Percentiles rank a stretch among this genome's conserved stretches.
Conservation (phyloP, 768 basidiomycete genomes). For the Tephrocybe sp. region DNA sequence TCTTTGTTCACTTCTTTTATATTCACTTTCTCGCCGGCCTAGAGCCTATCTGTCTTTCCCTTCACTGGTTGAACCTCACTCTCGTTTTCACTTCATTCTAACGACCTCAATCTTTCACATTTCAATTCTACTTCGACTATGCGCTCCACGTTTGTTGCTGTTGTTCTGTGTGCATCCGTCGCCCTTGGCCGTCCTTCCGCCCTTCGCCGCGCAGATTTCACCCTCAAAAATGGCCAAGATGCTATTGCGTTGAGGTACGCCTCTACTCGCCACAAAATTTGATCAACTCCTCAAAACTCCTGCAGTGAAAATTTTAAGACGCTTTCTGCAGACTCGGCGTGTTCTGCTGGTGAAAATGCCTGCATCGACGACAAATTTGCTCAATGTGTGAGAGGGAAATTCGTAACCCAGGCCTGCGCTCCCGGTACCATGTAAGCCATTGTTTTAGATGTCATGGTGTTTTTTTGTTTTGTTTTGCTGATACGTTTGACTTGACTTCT, state of each 20-base stretch:
- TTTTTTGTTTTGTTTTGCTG: too few relatives aligned
- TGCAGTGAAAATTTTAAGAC: conserved; percentile 33
- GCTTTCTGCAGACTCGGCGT: conserved; percentile 30
- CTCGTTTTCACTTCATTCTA: background rate
- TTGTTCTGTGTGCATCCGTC: conserved; percentile 29
- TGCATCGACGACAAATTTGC: conserved; percentile 51
- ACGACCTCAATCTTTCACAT: background rate
- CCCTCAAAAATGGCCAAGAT: conserved; percentile 38
- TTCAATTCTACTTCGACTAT: conserved; percentile 29
- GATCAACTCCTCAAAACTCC: background rate
- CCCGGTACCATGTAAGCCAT: conserved; percentile 33
- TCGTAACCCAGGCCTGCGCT: conserved; percentile 34
- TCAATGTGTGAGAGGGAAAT: conserved; percentile 52
- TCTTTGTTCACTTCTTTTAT: conserved; percentile 9
- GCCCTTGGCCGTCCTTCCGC: conserved; percentile 36
- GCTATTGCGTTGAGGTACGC: conserved; percentile 42
- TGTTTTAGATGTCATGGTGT: background rate
- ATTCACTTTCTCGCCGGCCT: conserved; percentile 5
- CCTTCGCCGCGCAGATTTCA: conserved; percentile 30
- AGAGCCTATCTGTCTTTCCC: too few relatives aligned
- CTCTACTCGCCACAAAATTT: conserved; percentile 13
- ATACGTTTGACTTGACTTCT: background rate
- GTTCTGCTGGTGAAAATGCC: conserved; percentile 39
- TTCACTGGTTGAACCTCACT: background rate
- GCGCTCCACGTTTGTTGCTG: conserved; percentile 34